A percentile compares a stretch with the other conserved stretches of the same genome.
Conservation (phyloP, 2,329 filamentous ascomycete genomes). For the Venturia nashicola region DNA sequence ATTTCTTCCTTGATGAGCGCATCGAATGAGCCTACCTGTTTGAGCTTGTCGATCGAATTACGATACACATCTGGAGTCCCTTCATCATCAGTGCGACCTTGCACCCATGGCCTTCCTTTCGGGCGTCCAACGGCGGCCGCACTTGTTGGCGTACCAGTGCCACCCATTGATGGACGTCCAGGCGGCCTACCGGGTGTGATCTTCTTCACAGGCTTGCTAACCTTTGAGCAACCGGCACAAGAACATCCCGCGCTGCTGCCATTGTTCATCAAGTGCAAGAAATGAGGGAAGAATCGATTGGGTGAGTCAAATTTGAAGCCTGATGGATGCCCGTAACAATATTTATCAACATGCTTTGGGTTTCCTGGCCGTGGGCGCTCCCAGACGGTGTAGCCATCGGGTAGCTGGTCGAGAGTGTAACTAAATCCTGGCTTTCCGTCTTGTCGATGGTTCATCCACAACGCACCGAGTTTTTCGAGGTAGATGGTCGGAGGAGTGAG, state of each 20-base stretch:
- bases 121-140: not conserved
- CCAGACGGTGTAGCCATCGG: conserved; percentile 41
- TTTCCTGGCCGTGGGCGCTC: conserved; percentile 33
- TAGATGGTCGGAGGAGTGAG: conserved; percentile 32
- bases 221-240: conserved; percentile 35
- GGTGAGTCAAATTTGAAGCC: conserved; percentile 40
- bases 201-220: not conserved
- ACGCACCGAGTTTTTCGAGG: conserved; percentile 32
- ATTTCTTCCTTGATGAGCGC: conserved; percentile 34
- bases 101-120: conserved; percentile 6
- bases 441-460: conserved; percentile 34
- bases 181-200: not conserved
- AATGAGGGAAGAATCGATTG: conserved; percentile 43
- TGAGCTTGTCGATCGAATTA: conserved; percentile 35
- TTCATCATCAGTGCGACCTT: conserved; percentile 31
- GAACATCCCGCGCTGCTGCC: conserved; percentile 29
- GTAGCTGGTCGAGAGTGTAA: conserved; percentile 41
- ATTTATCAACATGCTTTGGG: conserved; percentile 35
- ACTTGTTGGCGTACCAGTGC: not conserved
- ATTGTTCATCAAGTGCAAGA: conserved; percentile 38
- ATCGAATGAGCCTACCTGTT: conserved; percentile 28
- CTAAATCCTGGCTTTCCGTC: conserved; percentile 26
- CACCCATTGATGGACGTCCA: not conserved
- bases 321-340: conserved; percentile 44
- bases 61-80: conserved; percentile 43